Evolutionary conservation across 2,329 filamentous ascomycete genomes (phyloP), one percentile per base, ranked within the genome.

Genomic region (Blastomyces emzantsi): DNA sequence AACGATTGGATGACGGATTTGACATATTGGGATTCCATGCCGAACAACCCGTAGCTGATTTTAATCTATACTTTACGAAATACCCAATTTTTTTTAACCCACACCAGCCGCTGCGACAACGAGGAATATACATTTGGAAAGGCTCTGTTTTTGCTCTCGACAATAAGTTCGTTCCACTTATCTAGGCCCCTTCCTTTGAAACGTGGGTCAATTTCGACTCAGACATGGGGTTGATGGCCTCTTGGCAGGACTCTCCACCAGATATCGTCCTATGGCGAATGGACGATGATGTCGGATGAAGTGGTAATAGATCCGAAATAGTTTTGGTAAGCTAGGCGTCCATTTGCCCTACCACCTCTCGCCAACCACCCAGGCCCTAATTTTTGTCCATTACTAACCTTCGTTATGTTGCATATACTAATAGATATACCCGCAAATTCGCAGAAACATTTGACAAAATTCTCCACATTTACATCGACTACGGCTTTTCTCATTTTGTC

Each of bases 1-100:
- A 62, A 62, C 39, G 61, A 62, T 57, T 62, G 61, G 61, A 62
- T 62, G 61, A 62, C 61, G 2, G 61, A 62, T 56, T 51, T 62
- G 41, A 62, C 39, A 19, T 62, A 62, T 28, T 57, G 49, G 61
- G 61, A 62, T 62, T 55, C 61, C 15, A 45, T 62, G 19, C 57
- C 57, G 7, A 59, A 59, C 22, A 25, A 59, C n/a, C 39, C 15
- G 19, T 59, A 30, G n/a, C 17, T 43, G 28, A 57, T 22, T n/a
- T 54, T 25, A 22, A 9, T 22, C 15, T 28, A 33, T 54, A 3
- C 13, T 33, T 19, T 17, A 52, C 3, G 19, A 56, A 56, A 33
- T 17, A 19, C 33, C 7, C 8, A 1, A 1, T 9, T 36, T 36
- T 56, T 56, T n/a, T 36, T 39, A n/a, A 11, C 19, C 17, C 19